Evolutionary conservation across 148 eudicot genomes (phyloP).

Genomic region (Rhododendron simsii): DNA sequence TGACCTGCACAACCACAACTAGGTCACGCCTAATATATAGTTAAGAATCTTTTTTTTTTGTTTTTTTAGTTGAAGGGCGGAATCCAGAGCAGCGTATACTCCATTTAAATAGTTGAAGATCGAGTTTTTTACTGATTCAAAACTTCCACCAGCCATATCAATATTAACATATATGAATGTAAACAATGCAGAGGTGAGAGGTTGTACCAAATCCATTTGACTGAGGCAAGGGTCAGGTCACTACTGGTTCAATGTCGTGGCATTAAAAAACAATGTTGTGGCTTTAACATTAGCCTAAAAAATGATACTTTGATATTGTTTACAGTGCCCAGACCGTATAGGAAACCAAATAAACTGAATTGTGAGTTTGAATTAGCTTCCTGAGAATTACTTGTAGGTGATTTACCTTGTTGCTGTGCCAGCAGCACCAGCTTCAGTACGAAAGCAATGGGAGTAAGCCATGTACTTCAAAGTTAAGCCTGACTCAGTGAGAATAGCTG

Average conservation of each 20-base stretch:
- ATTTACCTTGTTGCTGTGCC: constrained; percentile 80
- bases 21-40: neutral
- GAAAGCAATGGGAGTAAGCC: constrained; percentile 84
- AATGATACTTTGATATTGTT: neutral
- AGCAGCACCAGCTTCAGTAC: constrained; percentile 97
- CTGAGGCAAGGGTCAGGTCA: too few species aligned
- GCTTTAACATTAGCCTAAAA: too few species aligned
- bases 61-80: neutral
- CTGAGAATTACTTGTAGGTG: neutral
- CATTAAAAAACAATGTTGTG: too few species aligned
- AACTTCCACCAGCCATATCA: neutral
- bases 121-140: neutral
- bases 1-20: constrained; percentile 41
- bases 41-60: neutral
- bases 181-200: neutral
- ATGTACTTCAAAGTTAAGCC: constrained; percentile 3
- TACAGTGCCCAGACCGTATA: neutral
- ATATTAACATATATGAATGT: neutral
- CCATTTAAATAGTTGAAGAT: neutral
- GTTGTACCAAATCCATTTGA: too few species aligned
- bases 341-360: neutral
- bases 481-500: constrained; percentile 1
- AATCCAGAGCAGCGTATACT: neutral
- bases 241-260: too few species aligned
- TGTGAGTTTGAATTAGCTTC: neutral